Evolutionary conservation across 805 yeast genomes (phyloP).

Genomic region (Kodamaea kaohsiungensis): DNA sequence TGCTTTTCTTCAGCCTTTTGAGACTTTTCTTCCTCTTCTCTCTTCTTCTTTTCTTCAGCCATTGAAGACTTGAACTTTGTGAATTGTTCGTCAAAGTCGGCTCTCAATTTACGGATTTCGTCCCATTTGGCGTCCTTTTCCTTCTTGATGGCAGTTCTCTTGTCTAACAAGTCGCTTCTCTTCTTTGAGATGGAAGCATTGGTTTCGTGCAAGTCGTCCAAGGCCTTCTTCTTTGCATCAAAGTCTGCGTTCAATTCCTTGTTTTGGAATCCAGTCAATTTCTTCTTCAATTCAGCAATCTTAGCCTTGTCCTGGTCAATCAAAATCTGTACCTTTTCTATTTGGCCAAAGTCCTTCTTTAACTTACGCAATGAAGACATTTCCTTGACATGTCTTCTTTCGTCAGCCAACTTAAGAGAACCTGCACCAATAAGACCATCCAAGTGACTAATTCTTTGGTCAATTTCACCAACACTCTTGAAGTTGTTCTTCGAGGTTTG

Average conservation of each 20-base stretch:
- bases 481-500: conserved; percentile 70
- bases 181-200: conserved; percentile 65
- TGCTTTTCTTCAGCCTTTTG: conserved; percentile 52
- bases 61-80: conserved; percentile 67
- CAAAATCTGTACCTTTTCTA: conserved; percentile 74
- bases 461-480: conserved; percentile 69
- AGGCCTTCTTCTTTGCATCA: conserved; percentile 65
- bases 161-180: conserved; percentile 61
- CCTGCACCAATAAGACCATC: conserved; percentile 81
- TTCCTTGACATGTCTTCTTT: conserved; percentile 82
- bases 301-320: conserved; percentile 78
- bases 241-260: conserved; percentile 67
- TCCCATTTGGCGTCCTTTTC: conserved; percentile 69
- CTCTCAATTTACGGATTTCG: conserved; percentile 66
- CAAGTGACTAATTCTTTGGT: conserved; percentile 59
- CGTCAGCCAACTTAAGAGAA: conserved; percentile 82
- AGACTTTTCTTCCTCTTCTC: conserved; percentile 67
- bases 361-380: conserved; percentile 79
- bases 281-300: conserved; percentile 72
- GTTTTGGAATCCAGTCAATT: conserved; percentile 57
- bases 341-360: conserved; percentile 70
- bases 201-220: conserved; percentile 62
- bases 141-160: conserved; percentile 66
- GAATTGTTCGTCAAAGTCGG: conserved; percentile 74
- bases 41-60: conserved; percentile 67